A percentile compares a stretch with the other conserved stretches of the same genome.
Conservation (phyloP, 768 basidiomycete genomes). For the Xerocomus potaroensis region DNA sequence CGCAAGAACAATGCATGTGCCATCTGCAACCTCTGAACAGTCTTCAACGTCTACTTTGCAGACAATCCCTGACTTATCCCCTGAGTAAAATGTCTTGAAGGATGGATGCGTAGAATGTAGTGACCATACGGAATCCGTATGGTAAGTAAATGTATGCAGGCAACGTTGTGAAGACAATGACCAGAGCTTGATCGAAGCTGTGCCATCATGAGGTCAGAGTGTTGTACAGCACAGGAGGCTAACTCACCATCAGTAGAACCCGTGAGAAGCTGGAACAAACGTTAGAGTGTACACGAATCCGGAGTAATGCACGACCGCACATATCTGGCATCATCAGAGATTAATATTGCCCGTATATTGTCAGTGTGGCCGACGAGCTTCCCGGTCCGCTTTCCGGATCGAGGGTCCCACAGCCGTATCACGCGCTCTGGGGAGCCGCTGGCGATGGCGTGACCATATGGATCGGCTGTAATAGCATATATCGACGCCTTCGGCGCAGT, state of each 20-base stretch:
- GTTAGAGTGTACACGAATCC: slow-evolving; percentile 7
- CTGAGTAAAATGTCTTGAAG: slow-evolving; percentile 89
- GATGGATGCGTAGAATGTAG: slow-evolving; percentile 84
- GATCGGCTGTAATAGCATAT: slow-evolving; percentile 78
- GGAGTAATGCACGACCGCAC: slow-evolving; percentile 43
- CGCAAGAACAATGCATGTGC: slow-evolving; percentile 83
- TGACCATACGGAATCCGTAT: slow-evolving; percentile 94
- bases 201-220: slow-evolving; percentile 13
- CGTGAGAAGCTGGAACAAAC: slow-evolving; percentile 57
- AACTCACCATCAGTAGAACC: slow-evolving; percentile 69
- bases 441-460: slow-evolving; percentile 75
- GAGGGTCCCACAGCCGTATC: slow-evolving; percentile 89
- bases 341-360: slow-evolving; percentile 85
- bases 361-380: slow-evolving; percentile 97
- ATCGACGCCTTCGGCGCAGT: slow-evolving; percentile 63
- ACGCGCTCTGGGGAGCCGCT: slow-evolving; percentile 92
- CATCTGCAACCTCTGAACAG: slow-evolving; percentile 76
- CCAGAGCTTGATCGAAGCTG: slow-evolving; percentile 89
- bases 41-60: slow-evolving; percentile 90
- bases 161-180: slow-evolving; percentile 85
- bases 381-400: slow-evolving; percentile 72
- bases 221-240: neutral
- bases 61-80: slow-evolving; percentile 86
- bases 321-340: slow-evolving; percentile 89
- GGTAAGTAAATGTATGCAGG: slow-evolving; percentile 94